Evolutionary conservation across 108 stramenopile genomes (phyloP).

Genomic region (Skeletonema potamos): DNA sequence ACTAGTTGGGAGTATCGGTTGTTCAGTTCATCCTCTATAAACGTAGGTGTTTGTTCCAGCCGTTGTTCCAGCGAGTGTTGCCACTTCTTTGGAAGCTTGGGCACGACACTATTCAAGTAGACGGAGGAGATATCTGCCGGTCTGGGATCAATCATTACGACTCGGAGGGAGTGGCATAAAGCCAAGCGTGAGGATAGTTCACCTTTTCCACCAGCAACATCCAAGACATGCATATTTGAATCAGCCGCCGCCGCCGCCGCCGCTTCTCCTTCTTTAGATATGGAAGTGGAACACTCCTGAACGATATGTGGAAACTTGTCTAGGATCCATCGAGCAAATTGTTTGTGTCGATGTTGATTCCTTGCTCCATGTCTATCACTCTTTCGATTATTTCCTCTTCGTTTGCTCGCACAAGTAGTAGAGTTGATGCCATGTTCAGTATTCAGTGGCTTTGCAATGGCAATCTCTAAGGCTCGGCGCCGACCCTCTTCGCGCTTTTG

Average conservation of each 20-base stretch:
- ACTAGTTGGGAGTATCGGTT: slow-evolving; percentile 58
- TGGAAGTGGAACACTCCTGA: slow-evolving; percentile 9
- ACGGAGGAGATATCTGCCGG: slow-evolving; percentile 61
- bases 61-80: slow-evolving; percentile 56
- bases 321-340: slow-evolving; percentile 75
- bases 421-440: not conserved
- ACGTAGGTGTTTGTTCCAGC: slow-evolving; percentile 35
- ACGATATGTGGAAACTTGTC: slow-evolving; percentile 56
- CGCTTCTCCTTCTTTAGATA: not conserved
- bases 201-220: slow-evolving; percentile 84
- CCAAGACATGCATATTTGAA: slow-evolving; percentile 49
- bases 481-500: slow-evolving; percentile 32
- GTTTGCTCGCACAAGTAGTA: not conserved
- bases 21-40: slow-evolving; percentile 48
- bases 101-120: slow-evolving; percentile 62
- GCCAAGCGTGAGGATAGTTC: slow-evolving; percentile 79
- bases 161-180: slow-evolving; percentile 69
- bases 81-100: slow-evolving; percentile 86
- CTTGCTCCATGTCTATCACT: slow-evolving; percentile 72
- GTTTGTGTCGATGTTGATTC: slow-evolving; percentile 81
- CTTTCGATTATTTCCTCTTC: slow-evolving; percentile 29
- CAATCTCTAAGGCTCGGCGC: slow-evolving; percentile 22
- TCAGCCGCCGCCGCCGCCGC: no score
- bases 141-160: slow-evolving; percentile 83
- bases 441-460: slow-evolving; percentile 19